These are phyloP conservation scores for Thoreauomyces humboldtii DNA, from an alignment of 192 early-diverging fungal genomes.

Conservation along the genomic window DNA sequence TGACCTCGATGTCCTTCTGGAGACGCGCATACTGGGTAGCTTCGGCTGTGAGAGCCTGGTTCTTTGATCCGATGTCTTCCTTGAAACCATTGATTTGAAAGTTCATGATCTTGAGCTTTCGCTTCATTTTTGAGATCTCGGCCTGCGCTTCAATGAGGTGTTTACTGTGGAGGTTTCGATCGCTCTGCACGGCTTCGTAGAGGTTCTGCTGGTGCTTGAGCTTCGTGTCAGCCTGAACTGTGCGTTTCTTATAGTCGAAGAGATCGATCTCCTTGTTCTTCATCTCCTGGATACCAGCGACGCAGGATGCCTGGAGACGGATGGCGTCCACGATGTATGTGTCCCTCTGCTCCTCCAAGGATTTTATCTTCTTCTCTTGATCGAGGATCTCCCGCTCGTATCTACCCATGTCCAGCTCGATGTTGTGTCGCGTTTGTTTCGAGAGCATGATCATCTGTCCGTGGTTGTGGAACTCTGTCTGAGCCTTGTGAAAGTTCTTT, in stretches of 20 bases:
- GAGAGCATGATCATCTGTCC: slow-evolving; percentile 37
- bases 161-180: slow-evolving; percentile 60
- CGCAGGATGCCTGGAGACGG: slow-evolving; percentile 37
- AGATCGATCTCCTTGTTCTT: slow-evolving; percentile 59
- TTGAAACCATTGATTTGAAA: slow-evolving; percentile 66
- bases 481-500: slow-evolving; percentile 41
- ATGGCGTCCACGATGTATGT: slow-evolving; percentile 40
- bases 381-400: slow-evolving; percentile 30
- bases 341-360: slow-evolving; percentile 43
- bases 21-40: slow-evolving; percentile 47
- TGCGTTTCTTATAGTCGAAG: slow-evolving; percentile 57
- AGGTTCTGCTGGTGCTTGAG: slow-evolving; percentile 66
- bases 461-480: slow-evolving; percentile 33
- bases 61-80: slow-evolving; percentile 58
- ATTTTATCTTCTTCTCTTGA: slow-evolving; percentile 29
- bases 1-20: slow-evolving; percentile 53
- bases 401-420: slow-evolving; percentile 52
- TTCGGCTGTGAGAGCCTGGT: slow-evolving; percentile 49
- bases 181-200: slow-evolving; percentile 65
- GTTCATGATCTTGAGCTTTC: slow-evolving; percentile 65
- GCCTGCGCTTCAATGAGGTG: slow-evolving; percentile 58
- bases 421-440: slow-evolving; percentile 50
- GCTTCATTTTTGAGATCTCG: slow-evolving; percentile 64
- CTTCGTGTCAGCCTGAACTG: slow-evolving; percentile 60
- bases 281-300: slow-evolving; percentile 44